Base-by-base conservation (phyloP, 169 alveolate genomes). In the Amoebophrya sp. region DNA sequence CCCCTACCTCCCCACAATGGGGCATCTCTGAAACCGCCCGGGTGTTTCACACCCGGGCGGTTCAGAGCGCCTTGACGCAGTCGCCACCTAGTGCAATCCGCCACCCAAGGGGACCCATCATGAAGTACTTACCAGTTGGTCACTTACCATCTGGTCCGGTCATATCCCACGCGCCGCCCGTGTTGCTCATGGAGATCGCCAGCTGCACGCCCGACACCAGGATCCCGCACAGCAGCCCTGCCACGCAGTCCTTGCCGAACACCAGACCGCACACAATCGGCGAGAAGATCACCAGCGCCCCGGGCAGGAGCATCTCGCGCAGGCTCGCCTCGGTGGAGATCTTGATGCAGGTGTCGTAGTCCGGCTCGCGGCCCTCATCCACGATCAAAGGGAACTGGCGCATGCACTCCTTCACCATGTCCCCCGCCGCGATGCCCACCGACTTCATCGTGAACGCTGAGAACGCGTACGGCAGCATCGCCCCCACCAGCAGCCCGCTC, bases 161-260 rank as follows among this genome's bases (percentile, higher is more conserved):
- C n/a, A n/a, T n/a, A 91, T 96, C 98, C 97, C 97, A 96, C 2
- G 98, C 97, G 39, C 98, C 97, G 31, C 98, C 98, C 18, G 97
- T 88, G 92, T 95, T 95, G 31, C 97, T 92, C 89, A 95, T 91
- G 34, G 96, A 94, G 90, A 96, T 94, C 16, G 97, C 97, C 93
- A 96, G 95, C 89, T 93, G 96, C 41, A 95, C 94, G 67, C 97
- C 97, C 41, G 96, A 94, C 88, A 95, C 95, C 29, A 97, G 95
- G 78, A 97, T 95, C 20, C 98, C 98, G 89, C 97, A 95, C 58
- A 96, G 95, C 39, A 96, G 93, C 38, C 98, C 98, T 89, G 97
- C 97, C 31, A 95, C 96, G 69, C 96, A 97, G 88, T 93, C 88
- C 41, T 95, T 95, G 88, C 99, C 97, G 89, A 95, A 94, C 34